Conservation (phyloP, 1,284 basidiomycete species). For the Austroboletus novae-zelandiae region DNA sequence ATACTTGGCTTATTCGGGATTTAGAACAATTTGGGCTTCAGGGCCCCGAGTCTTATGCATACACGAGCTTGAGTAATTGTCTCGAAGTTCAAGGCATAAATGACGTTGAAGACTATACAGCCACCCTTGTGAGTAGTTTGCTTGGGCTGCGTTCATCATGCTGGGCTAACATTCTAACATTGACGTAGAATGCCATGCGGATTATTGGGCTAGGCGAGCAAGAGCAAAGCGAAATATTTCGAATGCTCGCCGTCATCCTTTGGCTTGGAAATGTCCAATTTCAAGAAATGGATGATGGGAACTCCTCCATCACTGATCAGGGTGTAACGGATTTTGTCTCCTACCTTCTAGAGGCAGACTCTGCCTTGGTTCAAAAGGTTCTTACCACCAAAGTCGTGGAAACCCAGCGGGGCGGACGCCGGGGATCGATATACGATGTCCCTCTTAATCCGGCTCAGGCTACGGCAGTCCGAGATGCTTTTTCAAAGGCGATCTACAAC, state of each 20-base stretch:
- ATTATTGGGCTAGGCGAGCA: conserved; percentile 82
- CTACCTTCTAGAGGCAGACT: conserved; percentile 91
- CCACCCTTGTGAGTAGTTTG: conserved; percentile 70
- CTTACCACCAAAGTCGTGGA: conserved; percentile 88
- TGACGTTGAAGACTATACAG: conserved; percentile 83
- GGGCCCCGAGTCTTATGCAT: conserved; percentile 93
- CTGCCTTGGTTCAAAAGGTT: conserved; percentile 79
- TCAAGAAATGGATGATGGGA: conserved; percentile 86
- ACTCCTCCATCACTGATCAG: conserved; percentile 78
- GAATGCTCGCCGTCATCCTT: conserved; percentile 88
- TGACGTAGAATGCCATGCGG: conserved; percentile 82
- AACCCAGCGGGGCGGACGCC: conserved; percentile 86
- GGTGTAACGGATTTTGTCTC: conserved; percentile 95
- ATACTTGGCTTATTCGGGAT: conserved; percentile 13
- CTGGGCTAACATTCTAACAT: conserved; percentile 16
- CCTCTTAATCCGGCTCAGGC: conserved; percentile 96
- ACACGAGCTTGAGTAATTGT: conserved; percentile 91
- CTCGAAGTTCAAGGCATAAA: conserved; percentile 91
- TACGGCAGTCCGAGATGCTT: conserved; percentile 82
- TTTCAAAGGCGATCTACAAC: conserved; percentile 97
- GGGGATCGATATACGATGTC: conserved; percentile 96
- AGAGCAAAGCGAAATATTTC: conserved; percentile 93
- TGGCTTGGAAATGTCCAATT: conserved; percentile 98
- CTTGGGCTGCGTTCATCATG: not conserved
- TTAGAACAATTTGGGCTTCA: conserved; percentile 95